Base-by-base conservation (phyloP, 2,329 filamentous ascomycete genomes). In the Colletotrichum chrysophilum region DNA sequence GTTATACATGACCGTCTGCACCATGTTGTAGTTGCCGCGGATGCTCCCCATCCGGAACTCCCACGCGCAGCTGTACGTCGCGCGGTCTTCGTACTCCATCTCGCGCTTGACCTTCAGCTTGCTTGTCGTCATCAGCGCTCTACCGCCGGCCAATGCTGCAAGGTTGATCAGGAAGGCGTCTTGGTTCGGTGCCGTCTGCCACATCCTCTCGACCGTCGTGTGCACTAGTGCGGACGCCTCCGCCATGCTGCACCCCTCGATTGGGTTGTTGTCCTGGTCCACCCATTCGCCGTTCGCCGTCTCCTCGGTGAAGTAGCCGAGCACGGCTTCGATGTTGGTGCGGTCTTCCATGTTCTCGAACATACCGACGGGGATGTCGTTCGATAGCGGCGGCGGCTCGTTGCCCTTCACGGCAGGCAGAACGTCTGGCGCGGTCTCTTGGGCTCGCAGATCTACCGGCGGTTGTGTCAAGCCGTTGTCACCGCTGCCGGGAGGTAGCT, bases 151-250 rank as follows among this genome's bases (percentile, higher is more conserved):
- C 13, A 93, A 84, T 6, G 90, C 90, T 0, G 91, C 87, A 7
- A 93, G 81, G 79, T 92, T 93, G 77, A 92, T 89, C 14, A 93
- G 83, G 77, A 93, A 92, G 0, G 87, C 86, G 79, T 92, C 88
- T 7, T 89, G 87, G 13, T 86, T 89, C 2, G 85, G 82, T 1
- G 90, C 89, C 60, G 88, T 86, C 52, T 85, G 86, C 75, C 88
- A 86, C 75, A 92, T 86, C 69, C 88, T 88, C 70, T 89, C 87
- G 28, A 92, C 84, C n/a, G 89, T 86, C 58, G 87, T 84, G 73
- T 89, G 87, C 66, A 88, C 86, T n/a, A 93, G 85, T 34, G 88
- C 90, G 13, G 85, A 82, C 2, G 89, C 89, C 79, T 93, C 91
- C 7, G 89, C 88, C 58, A 91, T 83, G 32, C 84, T 83, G 58